These are phyloP conservation scores for Ganoderma resinaceum DNA, from an alignment of 1,284 basidiomycete species.

Conservation along the genomic window DNA sequence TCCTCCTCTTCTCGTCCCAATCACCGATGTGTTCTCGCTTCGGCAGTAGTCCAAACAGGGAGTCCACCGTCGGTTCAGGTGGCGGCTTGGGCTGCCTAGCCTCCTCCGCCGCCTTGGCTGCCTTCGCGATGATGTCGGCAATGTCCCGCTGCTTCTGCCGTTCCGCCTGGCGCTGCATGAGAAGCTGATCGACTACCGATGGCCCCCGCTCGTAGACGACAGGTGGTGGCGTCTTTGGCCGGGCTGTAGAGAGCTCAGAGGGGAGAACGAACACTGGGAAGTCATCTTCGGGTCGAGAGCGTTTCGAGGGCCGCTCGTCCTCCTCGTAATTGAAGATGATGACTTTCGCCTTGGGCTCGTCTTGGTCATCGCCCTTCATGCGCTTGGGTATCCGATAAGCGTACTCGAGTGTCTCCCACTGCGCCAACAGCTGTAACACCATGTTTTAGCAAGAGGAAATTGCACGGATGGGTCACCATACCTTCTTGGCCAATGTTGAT, in stretches of 20 bases:
- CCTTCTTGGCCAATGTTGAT: slow-evolving; percentile 65
- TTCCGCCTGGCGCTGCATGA: slow-evolving; percentile 21
- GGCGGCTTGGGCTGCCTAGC: slow-evolving; percentile 33
- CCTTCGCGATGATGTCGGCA: slow-evolving; percentile 56
- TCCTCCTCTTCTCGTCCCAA: slow-evolving; percentile 43
- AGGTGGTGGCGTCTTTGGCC: slow-evolving; percentile 22
- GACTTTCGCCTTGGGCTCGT: slow-evolving; percentile 23
- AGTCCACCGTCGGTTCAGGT: slow-evolving; percentile 19
- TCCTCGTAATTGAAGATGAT: slow-evolving; percentile 30
- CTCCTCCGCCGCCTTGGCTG: slow-evolving; percentile 51
- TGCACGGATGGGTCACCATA: slow-evolving; percentile 38
- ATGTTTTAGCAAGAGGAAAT: neutral
- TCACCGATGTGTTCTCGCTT: slow-evolving; percentile 24
- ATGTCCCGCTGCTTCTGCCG: slow-evolving; percentile 38
- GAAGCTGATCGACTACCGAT: neutral
- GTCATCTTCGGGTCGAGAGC: slow-evolving; percentile 35
- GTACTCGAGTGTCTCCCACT: slow-evolving; percentile 80
- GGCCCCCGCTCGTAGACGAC: neutral
- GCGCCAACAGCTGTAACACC: slow-evolving; percentile 63
- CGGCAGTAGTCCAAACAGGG: neutral
- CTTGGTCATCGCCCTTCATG: slow-evolving; percentile 46
- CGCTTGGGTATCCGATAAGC: slow-evolving; percentile 89
- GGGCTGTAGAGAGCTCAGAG: slow-evolving; percentile 15
- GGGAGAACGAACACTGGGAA: slow-evolving; percentile 31
- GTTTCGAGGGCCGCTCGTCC: slow-evolving; percentile 43